Base-by-base conservation (phyloP, 208 protist species). In the Tritrichomonas foetus region DNA sequence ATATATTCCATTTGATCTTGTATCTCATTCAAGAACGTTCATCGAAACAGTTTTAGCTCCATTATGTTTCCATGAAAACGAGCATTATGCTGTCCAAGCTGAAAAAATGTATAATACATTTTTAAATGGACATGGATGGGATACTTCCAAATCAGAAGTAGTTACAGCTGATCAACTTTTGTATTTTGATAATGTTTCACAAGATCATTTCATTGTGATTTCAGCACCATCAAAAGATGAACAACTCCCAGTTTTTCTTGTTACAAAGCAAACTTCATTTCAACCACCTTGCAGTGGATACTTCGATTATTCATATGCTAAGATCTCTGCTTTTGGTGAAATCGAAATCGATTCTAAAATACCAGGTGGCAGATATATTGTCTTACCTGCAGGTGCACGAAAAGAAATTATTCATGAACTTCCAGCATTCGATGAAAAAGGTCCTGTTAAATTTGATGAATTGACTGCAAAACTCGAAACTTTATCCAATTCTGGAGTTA, bases 331-430 rank as follows among this genome's bases (percentile, higher is more conserved):
- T 14, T 53, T 27, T 39, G 78, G 78, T 22, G 78, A 89, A 20
- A 47, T 39, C 47, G 78, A 89, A 57, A 47, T 89, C 27, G 78
- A 89, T 36, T 44, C 33, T 20, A 89, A 9, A 53, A 47, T 50
- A 11, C 78, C 41, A 89, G 41, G 27, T 39, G 44, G 20, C 5
- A 47, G 78, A 47, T 89, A 89, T 16, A 47, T 89, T 16, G 78
- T 89, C 8, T 36, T 89, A 25, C 47, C 78, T 57, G 16, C 78
- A 61, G 27, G n/a, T 53, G 78, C 78, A 53, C 41, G 78, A 14
- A 53, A 89, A 47, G 78, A 89, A 89, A 33, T 89, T 20, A 89
- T 89, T n/a, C 78, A 89, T n/a, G 78, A 89, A 33, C 47, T 89
- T 20, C 78, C 78, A 89, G 78, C 78, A 44, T 89, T 89, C n/a